Evolutionary conservation across 1,139 yeast species (phyloP).

Genomic region (Nakaseomyces bracarensis): DNA sequence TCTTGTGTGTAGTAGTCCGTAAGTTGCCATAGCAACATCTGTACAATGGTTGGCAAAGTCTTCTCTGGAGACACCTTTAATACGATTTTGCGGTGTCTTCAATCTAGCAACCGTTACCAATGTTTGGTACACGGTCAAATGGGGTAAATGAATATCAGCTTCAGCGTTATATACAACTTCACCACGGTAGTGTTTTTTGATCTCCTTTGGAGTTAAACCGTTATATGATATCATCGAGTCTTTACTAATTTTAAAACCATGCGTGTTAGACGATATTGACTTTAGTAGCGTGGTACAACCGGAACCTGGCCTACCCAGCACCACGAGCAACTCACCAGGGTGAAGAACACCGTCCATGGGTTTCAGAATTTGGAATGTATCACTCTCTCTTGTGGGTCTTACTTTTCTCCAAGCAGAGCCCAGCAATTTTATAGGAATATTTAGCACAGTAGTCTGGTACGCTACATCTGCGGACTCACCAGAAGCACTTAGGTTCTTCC

Average conservation of each 20-base stretch:
- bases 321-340: conserved; percentile 72
- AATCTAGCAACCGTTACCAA: conserved; percentile 54
- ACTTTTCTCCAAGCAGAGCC: conserved; percentile 22
- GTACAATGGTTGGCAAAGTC: conserved; percentile 55
- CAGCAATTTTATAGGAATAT: conserved; percentile 34
- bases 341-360: conserved; percentile 59
- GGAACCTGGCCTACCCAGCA: conserved; percentile 75
- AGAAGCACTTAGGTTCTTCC: conserved; percentile 57
- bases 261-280: conserved; percentile 60
- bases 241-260: conserved; percentile 56
- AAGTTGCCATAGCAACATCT: conserved; percentile 63
- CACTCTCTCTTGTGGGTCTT: conserved; percentile 18
- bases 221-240: conserved; percentile 44
- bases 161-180: conserved; percentile 70
- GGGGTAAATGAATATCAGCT: conserved; percentile 64
- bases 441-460: conserved; percentile 65
- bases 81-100: conserved; percentile 59
- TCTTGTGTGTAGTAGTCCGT: conserved; percentile 59
- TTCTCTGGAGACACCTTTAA: conserved; percentile 49
- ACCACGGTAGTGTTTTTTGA: conserved; percentile 49
- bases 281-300: conserved; percentile 77
- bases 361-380: conserved; percentile 47
- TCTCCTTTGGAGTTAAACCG: conserved; percentile 43
- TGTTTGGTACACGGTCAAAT: conserved; percentile 64
- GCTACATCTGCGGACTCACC: conserved; percentile 76